Evolutionary conservation across 2,329 filamentous ascomycete species (phyloP).

Genomic region (Scytalidium sp.): DNA sequence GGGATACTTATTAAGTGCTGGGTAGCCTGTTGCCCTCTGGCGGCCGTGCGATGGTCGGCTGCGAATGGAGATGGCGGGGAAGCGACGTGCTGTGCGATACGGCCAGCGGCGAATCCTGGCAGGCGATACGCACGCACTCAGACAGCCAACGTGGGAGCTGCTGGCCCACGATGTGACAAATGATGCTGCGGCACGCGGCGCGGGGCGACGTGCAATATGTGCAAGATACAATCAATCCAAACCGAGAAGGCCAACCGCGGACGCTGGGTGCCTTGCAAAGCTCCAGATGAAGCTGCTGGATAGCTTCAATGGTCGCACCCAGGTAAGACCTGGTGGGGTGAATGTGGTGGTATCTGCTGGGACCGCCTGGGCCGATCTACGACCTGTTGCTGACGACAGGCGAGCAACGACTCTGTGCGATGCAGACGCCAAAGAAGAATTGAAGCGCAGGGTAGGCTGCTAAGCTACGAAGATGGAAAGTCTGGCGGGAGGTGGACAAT

Average conservation of each 20-base stretch:
- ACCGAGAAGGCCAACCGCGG: neutral
- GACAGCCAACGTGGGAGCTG: neutral
- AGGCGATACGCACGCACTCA: neutral
- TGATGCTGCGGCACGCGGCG: neutral
- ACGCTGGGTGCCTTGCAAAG: neutral
- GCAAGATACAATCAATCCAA: neutral
- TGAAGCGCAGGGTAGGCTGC: too few species aligned
- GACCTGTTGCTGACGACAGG: too few species aligned
- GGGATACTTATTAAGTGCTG: neutral
- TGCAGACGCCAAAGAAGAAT: too few species aligned
- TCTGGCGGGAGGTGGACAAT: too few species aligned
- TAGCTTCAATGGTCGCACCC: neutral
- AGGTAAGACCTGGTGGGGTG: neutral
- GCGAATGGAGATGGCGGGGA: neutral
- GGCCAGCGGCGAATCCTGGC: neutral
- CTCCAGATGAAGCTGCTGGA: neutral
- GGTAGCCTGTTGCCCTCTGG: neutral
- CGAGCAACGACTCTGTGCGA: too few species aligned
- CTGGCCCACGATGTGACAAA: neutral
- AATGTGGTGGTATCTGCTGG: neutral
- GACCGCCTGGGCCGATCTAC: neutral
- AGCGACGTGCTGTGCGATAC: neutral
- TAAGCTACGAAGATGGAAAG: too few species aligned
- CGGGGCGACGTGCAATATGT: neutral
- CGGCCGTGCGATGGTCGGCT: neutral